phyloP scores from a whole-genome alignment of 2,329 filamentous ascomycete species.

The Alternaria rosae region DNA sequence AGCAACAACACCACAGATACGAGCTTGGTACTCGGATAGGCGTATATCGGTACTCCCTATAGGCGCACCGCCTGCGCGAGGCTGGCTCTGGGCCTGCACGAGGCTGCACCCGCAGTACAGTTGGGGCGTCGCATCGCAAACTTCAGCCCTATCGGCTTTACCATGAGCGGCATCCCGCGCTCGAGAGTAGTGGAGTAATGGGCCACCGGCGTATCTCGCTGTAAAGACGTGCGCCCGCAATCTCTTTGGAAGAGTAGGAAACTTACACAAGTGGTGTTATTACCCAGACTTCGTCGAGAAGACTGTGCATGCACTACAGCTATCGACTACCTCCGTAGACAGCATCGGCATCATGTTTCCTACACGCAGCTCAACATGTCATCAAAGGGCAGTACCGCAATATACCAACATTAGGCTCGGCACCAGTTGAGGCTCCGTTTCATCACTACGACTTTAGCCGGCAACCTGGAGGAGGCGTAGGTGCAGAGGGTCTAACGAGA shows the following conservation, averaged over 20 bases:
- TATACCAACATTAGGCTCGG: constrained; percentile 13
- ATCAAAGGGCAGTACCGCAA: neutral
- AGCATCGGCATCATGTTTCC: neutral
- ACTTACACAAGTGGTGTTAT: neutral
- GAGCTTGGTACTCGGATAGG: constrained; percentile 6
- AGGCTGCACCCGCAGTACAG: neutral
- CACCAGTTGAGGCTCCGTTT: constrained; percentile 5
- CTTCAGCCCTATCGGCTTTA: constrained; percentile 11
- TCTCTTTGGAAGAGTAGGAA: neutral
- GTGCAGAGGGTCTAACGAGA: neutral
- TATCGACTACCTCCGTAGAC: neutral
- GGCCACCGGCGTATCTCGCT: constrained; percentile 2
- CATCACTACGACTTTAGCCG: constrained; percentile 11
- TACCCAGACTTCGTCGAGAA: neutral
- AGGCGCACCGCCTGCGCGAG: constrained; percentile 1
- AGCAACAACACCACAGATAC: constrained; percentile 7
- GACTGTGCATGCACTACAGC: neutral
- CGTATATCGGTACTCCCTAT: neutral
- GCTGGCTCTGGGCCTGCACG: neutral
- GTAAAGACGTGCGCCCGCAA: neutral
- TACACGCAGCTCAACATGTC: neutral
- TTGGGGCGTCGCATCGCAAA: constrained; percentile 3
- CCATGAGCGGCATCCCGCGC: constrained; percentile 5
- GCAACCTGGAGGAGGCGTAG: constrained; percentile 6
- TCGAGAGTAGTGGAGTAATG: neutral